A percentile compares a stretch with the other conserved stretches of the same genome.
phyloP scores from a whole-genome alignment of 352 stramenopile species.

The Globisporangium yorkense region DNA sequence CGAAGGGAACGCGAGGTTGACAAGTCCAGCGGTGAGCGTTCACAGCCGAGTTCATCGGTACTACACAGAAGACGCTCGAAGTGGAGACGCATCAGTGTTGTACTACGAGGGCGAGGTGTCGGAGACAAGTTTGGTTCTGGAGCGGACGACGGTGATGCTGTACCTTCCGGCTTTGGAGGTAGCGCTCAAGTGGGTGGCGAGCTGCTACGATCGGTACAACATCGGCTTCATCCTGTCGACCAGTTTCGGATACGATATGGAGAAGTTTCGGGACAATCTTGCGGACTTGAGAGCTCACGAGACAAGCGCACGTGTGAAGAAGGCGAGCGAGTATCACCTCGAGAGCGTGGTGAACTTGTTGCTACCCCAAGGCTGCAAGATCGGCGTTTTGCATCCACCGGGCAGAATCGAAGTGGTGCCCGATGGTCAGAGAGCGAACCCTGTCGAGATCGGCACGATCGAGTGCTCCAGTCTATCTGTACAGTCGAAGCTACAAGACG shows the following conservation, averaged over 20 bases:
- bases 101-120: slow-evolving; percentile 12
- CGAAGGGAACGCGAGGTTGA: slow-evolving; percentile 29
- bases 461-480: slow-evolving; percentile 16
- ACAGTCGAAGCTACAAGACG: slow-evolving; percentile 7
- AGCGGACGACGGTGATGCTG: slow-evolving; percentile 19
- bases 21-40: slow-evolving; percentile 33
- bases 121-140: slow-evolving; percentile 24
- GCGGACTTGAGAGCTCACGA: slow-evolving; percentile 32
- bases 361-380: slow-evolving; percentile 26
- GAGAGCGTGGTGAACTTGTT: slow-evolving; percentile 17
- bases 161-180: slow-evolving; percentile 41
- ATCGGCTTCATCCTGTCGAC: slow-evolving; percentile 65
- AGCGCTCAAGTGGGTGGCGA: slow-evolving; percentile 29
- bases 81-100: slow-evolving; percentile 6
- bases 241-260: slow-evolving; percentile 49
- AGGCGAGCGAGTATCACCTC: slow-evolving; percentile 11
- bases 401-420: slow-evolving; percentile 4
- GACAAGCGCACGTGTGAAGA: slow-evolving; percentile 20
- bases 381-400: slow-evolving; percentile 37
- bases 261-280: slow-evolving; percentile 54
- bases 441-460: slow-evolving; percentile 13
- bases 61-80: slow-evolving; percentile 21
- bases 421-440: neutral
- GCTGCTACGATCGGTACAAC: slow-evolving; percentile 39
- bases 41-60: slow-evolving; percentile 34